phyloP scores from a whole-genome alignment of 306 rosid species.

The Erythrophleum fordii region DNA sequence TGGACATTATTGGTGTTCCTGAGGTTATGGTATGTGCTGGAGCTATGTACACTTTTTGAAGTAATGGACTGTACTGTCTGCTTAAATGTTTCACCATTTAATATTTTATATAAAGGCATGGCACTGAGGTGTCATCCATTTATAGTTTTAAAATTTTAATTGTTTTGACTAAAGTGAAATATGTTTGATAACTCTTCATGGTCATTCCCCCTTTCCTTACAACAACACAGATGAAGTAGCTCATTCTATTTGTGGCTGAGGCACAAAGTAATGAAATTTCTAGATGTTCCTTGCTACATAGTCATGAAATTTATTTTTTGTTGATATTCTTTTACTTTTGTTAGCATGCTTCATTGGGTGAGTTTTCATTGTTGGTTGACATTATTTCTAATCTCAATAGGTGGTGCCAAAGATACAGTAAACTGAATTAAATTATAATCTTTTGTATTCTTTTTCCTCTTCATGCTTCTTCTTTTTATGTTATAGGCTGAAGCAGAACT shows the following conservation, averaged over 20 bases:
- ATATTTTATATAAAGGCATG: slow-evolving; percentile 22
- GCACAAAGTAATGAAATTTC: slow-evolving; percentile 21
- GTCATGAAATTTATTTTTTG: not conserved
- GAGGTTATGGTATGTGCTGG: slow-evolving; percentile 74
- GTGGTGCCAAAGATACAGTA: slow-evolving; percentile 16
- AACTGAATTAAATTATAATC: slow-evolving; percentile 21
- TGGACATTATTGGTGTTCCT: slow-evolving; percentile 94
- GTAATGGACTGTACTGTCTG: slow-evolving; percentile 16
- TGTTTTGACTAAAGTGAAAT: slow-evolving; percentile 11
- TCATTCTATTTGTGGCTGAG: slow-evolving; percentile 24
- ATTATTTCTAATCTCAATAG: slow-evolving; percentile 20
- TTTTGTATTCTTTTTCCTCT: slow-evolving; percentile 25
- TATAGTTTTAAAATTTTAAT: slow-evolving; percentile 25
- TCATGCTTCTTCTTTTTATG: slow-evolving; percentile 33
- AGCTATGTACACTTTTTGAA: slow-evolving; percentile 25
- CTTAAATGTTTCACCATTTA: slow-evolving; percentile 11
- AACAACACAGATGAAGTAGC: slow-evolving; percentile 12
- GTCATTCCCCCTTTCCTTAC: slow-evolving; percentile 25
- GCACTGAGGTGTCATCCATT: slow-evolving; percentile 7
- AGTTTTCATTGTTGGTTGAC: slow-evolving; percentile 34
- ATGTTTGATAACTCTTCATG: slow-evolving; percentile 27
- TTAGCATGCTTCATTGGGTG: slow-evolving; percentile 15
- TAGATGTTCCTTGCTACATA: slow-evolving; percentile 13
- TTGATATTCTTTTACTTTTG: not conserved
- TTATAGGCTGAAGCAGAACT: slow-evolving; percentile 96